Conservation (phyloP, 2,329 filamentous ascomycete species). For the Juglanconis oblonga region DNA sequence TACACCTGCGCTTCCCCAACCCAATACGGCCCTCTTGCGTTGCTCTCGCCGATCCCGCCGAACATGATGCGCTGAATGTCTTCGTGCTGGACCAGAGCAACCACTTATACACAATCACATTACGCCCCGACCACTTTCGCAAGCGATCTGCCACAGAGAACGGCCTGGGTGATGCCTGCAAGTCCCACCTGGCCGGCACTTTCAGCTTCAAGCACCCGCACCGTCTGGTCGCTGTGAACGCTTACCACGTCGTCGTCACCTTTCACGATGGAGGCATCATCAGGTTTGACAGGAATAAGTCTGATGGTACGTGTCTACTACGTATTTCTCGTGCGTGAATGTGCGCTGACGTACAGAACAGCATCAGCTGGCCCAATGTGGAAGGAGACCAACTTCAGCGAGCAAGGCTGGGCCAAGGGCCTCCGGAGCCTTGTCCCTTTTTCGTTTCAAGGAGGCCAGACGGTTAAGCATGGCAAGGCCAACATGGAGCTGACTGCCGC, state of each 20-base stretch:
- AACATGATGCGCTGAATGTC: slow-evolving; percentile 73
- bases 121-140: slow-evolving; percentile 80
- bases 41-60: slow-evolving; percentile 74
- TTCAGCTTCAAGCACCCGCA: slow-evolving; percentile 78
- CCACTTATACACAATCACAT: slow-evolving; percentile 77
- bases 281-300: slow-evolving; percentile 60
- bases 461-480: slow-evolving; percentile 59
- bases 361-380: slow-evolving; percentile 43
- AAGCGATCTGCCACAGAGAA: slow-evolving; percentile 67
- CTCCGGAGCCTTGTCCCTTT: slow-evolving; percentile 65
- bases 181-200: slow-evolving; percentile 68
- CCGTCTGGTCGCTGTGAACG: slow-evolving; percentile 70
- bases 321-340: no score
- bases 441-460: slow-evolving; percentile 63
- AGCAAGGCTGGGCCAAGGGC: slow-evolving; percentile 68
- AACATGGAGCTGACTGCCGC: slow-evolving; percentile 68
- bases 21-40: slow-evolving; percentile 75
- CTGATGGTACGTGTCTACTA: slow-evolving; percentile 38
- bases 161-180: slow-evolving; percentile 73
- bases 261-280: slow-evolving; percentile 77
- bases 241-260: slow-evolving; percentile 73
- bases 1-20: slow-evolving; percentile 75
- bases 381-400: slow-evolving; percentile 71
- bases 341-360: not conserved
- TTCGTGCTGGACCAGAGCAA: slow-evolving; percentile 78